Percentiles rank a stretch among this genome's conserved stretches.
Evolutionary conservation across 2,329 filamentous ascomycete species (phyloP).

Genomic region (Phaeophleospora eucalypticola): DNA sequence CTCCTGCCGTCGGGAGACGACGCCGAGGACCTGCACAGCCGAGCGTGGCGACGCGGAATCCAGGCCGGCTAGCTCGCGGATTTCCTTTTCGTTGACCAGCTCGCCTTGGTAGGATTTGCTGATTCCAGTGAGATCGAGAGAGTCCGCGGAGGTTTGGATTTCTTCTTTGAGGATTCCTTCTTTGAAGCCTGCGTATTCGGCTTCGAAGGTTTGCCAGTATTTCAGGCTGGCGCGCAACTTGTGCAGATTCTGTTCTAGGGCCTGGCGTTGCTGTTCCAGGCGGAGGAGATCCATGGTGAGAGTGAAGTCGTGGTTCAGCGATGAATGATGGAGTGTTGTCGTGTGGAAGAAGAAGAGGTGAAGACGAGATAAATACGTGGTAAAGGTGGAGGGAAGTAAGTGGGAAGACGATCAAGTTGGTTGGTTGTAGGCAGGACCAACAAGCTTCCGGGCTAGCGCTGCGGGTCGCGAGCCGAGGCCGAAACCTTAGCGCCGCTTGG

Average conservation of each 20-base stretch:
- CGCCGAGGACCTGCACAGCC: conserved; percentile 60
- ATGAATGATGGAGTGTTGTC: not conserved
- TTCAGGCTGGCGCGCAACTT: conserved; percentile 71
- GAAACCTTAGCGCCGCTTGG: no score
- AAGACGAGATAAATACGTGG: not conserved
- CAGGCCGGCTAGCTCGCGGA: conserved; percentile 52
- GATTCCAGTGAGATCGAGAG: conserved; percentile 36
- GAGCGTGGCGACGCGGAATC: conserved; percentile 44
- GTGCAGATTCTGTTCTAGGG: conserved; percentile 70
- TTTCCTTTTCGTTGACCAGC: conserved; percentile 59
- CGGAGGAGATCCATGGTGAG: conserved; percentile 52
- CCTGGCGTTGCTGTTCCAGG: conserved; percentile 69
- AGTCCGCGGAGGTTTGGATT: conserved; percentile 38
- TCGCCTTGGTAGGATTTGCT: conserved; percentile 59
- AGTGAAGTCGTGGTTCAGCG: not conserved
- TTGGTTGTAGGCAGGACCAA: no score
- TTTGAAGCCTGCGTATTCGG: conserved; percentile 84
- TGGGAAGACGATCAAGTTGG: no score
- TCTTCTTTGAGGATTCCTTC: conserved; percentile 65
- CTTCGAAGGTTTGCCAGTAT: conserved; percentile 87
- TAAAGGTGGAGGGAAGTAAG: no score
- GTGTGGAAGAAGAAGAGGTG: no score
- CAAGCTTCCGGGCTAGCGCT: not conserved
- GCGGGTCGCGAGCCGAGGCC: no score
- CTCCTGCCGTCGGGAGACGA: conserved; percentile 73